A percentile compares a stretch with the other conserved stretches of the same genome.
Evolutionary conservation across 768 basidiomycete genomes (phyloP).

Genomic region (Baorangia bicolor): DNA sequence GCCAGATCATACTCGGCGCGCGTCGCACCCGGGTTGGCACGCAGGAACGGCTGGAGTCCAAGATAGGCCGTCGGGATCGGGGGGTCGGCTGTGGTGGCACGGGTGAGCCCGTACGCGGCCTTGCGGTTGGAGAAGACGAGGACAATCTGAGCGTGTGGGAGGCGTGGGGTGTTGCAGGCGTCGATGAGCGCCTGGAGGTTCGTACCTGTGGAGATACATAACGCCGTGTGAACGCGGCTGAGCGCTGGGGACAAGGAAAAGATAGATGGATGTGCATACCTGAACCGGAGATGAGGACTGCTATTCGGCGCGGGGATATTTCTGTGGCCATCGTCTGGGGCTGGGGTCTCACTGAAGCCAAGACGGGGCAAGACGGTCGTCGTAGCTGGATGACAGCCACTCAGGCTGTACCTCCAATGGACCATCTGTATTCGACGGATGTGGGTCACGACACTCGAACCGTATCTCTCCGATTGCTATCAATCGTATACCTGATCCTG

Average conservation of each 20-base stretch:
- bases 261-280: slow-evolving; percentile 35
- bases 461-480: not conserved
- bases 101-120: slow-evolving; percentile 81
- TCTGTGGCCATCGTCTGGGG: slow-evolving; percentile 3
- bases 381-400: not conserved
- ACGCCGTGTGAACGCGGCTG: not conserved
- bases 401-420: too few species aligned
- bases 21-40: slow-evolving; percentile 67
- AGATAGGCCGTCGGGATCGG: slow-evolving; percentile 82
- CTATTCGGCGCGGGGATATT: slow-evolving; percentile 11
- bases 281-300: slow-evolving; percentile 62
- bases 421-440: not conserved
- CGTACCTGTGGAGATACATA: slow-evolving; percentile 59
- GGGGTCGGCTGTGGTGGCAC: slow-evolving; percentile 69
- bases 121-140: slow-evolving; percentile 92
- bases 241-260: not conserved
- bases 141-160: slow-evolving; percentile 63
- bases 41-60: slow-evolving; percentile 81
- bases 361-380: slow-evolving; percentile 4
- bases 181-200: slow-evolving; percentile 97
- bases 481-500: not conserved
- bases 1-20: slow-evolving; percentile 84
- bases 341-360: not conserved
- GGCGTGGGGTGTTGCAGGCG: slow-evolving; percentile 76
- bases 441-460: not conserved